These are phyloP conservation scores for Xylaria sp. DNA, from an alignment of 2,329 filamentous ascomycete species.

Conservation along the genomic window DNA sequence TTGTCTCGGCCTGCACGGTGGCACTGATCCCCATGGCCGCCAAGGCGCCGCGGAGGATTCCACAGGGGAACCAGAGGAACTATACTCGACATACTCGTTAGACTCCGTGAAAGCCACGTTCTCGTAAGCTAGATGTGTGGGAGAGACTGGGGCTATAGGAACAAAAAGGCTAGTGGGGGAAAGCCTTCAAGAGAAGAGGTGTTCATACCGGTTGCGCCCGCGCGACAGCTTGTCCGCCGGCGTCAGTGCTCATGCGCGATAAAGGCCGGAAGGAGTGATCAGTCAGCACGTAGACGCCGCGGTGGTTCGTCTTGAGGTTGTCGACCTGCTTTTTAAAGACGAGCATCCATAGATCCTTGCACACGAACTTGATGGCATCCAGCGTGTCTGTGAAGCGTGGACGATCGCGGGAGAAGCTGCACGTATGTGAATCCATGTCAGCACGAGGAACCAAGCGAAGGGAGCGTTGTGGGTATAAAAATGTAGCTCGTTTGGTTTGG, in stretches of 20 bases:
- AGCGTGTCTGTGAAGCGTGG: conserved; percentile 90
- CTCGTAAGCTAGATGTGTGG: neutral
- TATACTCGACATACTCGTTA: conserved; percentile 43
- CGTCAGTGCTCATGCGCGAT: conserved; percentile 84
- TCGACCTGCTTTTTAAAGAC: conserved; percentile 97
- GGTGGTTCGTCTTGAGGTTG: conserved; percentile 97
- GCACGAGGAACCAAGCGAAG: neutral
- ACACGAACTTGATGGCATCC: conserved; percentile 97
- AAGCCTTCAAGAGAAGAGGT: conserved; percentile 9
- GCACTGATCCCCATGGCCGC: conserved; percentile 90
- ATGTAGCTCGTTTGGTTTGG: neutral
- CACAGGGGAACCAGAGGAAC: conserved; percentile 96
- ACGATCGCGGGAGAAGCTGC: conserved; percentile 78
- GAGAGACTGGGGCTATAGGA: neutral
- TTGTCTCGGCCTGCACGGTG: conserved; percentile 88
- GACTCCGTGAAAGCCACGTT: neutral
- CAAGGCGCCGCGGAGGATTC: conserved; percentile 88
- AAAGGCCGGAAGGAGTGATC: conserved; percentile 92
- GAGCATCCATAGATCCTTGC: conserved; percentile 96
- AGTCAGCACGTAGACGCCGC: conserved; percentile 94
- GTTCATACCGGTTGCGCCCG: conserved; percentile 77
- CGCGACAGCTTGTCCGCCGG: conserved; percentile 72
- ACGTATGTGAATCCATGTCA: neutral
- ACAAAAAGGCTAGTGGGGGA: conserved; percentile 16
- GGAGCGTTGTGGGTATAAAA: neutral